Percentiles rank a stretch among this genome's conserved stretches.
Evolutionary conservation across 1,284 basidiomycete species (phyloP).

Genomic region (Peniophora sp.): DNA sequence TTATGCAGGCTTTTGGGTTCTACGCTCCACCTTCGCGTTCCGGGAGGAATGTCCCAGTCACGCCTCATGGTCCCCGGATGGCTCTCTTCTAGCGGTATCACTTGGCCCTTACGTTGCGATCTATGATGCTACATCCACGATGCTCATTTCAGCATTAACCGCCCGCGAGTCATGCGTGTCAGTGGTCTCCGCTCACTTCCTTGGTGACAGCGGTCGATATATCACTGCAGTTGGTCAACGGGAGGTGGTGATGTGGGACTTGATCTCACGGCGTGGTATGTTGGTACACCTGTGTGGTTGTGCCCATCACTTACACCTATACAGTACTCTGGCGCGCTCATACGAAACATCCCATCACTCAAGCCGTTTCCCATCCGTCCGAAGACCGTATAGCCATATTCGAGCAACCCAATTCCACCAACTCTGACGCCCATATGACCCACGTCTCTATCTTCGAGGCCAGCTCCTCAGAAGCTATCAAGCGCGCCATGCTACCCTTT

Average conservation of each 20-base stretch:
- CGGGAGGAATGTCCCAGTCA: slow-evolving; percentile 61
- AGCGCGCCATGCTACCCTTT: slow-evolving; percentile 49
- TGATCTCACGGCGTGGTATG: slow-evolving; percentile 65
- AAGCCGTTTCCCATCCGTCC: slow-evolving; percentile 46
- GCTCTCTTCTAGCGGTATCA: slow-evolving; percentile 76
- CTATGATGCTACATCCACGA: slow-evolving; percentile 68
- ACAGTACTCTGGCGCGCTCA: slow-evolving; percentile 55
- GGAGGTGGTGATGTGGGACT: slow-evolving; percentile 74
- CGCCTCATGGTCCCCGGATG: slow-evolving; percentile 79
- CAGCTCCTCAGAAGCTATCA: slow-evolving; percentile 33
- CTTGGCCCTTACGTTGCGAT: slow-evolving; percentile 67
- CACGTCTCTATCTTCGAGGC: slow-evolving; percentile 41
- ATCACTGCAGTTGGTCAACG: slow-evolving; percentile 44
- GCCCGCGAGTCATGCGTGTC: slow-evolving; percentile 39
- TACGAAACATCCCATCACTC: slow-evolving; percentile 28
- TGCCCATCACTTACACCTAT: neutral
- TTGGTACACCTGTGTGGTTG: slow-evolving; percentile 9
- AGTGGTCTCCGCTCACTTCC: slow-evolving; percentile 46
- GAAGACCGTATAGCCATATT: slow-evolving; percentile 54
- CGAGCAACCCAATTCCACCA: slow-evolving; percentile 24
- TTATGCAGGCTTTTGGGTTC: slow-evolving; percentile 69
- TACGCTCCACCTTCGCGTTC: slow-evolving; percentile 64
- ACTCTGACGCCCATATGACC: slow-evolving; percentile 25
- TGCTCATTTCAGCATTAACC: slow-evolving; percentile 59
- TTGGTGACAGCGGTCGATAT: slow-evolving; percentile 59